These are phyloP conservation scores for Globisporangium iwayamae DNA, from an alignment of 352 stramenopile genomes.

Conservation along the genomic window DNA sequence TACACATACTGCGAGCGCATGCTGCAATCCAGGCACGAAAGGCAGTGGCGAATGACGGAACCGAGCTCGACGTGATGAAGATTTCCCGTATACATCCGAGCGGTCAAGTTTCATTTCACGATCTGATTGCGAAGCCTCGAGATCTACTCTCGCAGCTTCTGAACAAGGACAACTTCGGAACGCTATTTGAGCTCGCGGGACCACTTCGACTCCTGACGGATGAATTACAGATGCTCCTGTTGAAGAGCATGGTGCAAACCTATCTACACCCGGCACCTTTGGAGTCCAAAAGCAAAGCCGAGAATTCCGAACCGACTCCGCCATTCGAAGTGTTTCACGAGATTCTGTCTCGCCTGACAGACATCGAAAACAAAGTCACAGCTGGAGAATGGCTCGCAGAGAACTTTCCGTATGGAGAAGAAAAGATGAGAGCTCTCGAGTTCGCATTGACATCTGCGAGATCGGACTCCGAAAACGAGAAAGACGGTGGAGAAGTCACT, in stretches of 20 bases:
- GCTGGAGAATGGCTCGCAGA: slow-evolving; percentile 52
- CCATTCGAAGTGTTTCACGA: slow-evolving; percentile 31
- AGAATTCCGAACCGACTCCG: not conserved
- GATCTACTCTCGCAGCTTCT: slow-evolving; percentile 49
- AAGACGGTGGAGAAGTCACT: slow-evolving; percentile 8
- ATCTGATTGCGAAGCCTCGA: slow-evolving; percentile 54
- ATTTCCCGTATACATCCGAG: not conserved
- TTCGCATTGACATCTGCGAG: slow-evolving; percentile 28
- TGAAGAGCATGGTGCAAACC: slow-evolving; percentile 61
- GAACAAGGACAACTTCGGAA: slow-evolving; percentile 43
- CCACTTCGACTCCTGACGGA: slow-evolving; percentile 62
- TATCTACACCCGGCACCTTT: slow-evolving; percentile 2
- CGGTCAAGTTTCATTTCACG: slow-evolving; percentile 56
- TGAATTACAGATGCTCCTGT: slow-evolving; percentile 67
- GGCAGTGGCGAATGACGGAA: not conserved
- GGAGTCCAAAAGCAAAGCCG: not conserved
- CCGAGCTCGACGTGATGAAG: not conserved
- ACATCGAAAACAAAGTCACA: slow-evolving; percentile 41
- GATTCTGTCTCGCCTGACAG: slow-evolving; percentile 27
- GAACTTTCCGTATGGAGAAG: slow-evolving; percentile 31
- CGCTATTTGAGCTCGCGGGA: slow-evolving; percentile 39
- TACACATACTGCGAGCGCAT: slow-evolving; percentile 44
- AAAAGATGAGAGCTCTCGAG: slow-evolving; percentile 43
- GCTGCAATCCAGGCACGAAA: slow-evolving; percentile 9
- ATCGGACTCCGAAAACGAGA: slow-evolving; percentile 7